Evolutionary conservation across 2,329 filamentous ascomycete genomes (phyloP), one percentile per base, ranked within the genome.

Genomic region (Scedosporium aurantiacum): DNA sequence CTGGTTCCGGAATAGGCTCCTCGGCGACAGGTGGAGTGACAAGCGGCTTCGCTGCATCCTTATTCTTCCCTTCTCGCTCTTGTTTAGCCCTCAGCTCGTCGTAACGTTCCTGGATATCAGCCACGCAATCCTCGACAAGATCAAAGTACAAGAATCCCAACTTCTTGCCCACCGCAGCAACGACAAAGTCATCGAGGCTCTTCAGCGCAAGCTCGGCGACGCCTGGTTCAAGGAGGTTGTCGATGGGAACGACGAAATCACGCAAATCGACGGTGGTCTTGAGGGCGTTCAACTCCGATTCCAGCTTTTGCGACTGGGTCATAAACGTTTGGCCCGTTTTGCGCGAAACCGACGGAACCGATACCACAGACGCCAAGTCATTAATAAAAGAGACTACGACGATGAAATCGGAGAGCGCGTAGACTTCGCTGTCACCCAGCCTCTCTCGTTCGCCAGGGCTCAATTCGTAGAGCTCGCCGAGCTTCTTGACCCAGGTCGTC

Each of bases 401-500:
- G 14, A 72, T 71, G 4, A 79, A 56, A 5, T 76, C 70, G 3
- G 65, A 65, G 3, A 79, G 66, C 0, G 74, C 65, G 2, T 73
- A 69, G 0, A 67, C 65, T 54, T 76, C 76, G 1, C 66, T 47
- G 12, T 73, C 71, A 0, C 50, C 4, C 7, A 80, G 61, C 5
- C 66, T 67, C 8, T 76, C 71, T 56, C 71, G 69, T 60, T 75
- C 71, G 1, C 58, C 12, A 0, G 74, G 72, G 56, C 75, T 65
- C 0, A 68, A 58, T 1, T 64, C 63, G 62, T 79, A 71, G 1
- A 79, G 67, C 1, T 72, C 68, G 2, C 68, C 68, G 4, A 80
- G 64, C 59, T 76, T 76, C 60, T 72, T 67, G 23, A 79, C 67
- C 74, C 74, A 79, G 1, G 73, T 65, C 2, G 70, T 94, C 1